These are phyloP conservation scores for Ustilago xerochloae DNA, from an alignment of 1,284 basidiomycete genomes.

Conservation along the genomic window DNA sequence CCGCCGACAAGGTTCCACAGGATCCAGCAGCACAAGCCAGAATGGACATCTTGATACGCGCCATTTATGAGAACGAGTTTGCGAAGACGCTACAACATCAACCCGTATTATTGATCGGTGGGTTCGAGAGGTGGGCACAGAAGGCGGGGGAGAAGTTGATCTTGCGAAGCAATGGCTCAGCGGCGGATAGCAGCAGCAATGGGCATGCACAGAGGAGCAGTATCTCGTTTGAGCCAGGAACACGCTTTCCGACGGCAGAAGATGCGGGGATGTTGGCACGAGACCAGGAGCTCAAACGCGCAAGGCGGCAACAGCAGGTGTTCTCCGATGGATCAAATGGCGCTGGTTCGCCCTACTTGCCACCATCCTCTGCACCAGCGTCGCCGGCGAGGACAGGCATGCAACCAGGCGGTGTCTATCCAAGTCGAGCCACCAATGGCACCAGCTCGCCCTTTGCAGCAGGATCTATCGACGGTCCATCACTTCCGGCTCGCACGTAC, in stretches of 20 bases:
- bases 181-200: not conserved
- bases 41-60: conserved; percentile 46
- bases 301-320: conserved; percentile 46
- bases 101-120: conserved; percentile 87
- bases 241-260: conserved; percentile 34
- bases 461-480: conserved; percentile 28
- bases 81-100: conserved; percentile 74
- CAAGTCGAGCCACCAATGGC: conserved; percentile 29
- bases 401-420: conserved; percentile 41
- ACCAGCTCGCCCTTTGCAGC: conserved; percentile 19
- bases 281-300: conserved; percentile 43
- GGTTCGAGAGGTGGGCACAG: conserved; percentile 82
- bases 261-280: conserved; percentile 26
- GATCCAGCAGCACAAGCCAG: conserved; percentile 39
- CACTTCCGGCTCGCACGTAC: conserved; percentile 57
- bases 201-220: conserved; percentile 17
- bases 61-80: conserved; percentile 62
- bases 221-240: conserved; percentile 45
- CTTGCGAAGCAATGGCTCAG: conserved; percentile 53
- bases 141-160: conserved; percentile 74
- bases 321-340: conserved; percentile 28
- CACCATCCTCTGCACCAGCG: conserved; percentile 7
- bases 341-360: too few relatives aligned
- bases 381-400: conserved; percentile 25
- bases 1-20: conserved; percentile 27